A percentile compares a stretch with the other conserved stretches of the same genome.
Conservation (phyloP, 495 filamentous ascomycete genomes). For the Tricharina praecox region DNA sequence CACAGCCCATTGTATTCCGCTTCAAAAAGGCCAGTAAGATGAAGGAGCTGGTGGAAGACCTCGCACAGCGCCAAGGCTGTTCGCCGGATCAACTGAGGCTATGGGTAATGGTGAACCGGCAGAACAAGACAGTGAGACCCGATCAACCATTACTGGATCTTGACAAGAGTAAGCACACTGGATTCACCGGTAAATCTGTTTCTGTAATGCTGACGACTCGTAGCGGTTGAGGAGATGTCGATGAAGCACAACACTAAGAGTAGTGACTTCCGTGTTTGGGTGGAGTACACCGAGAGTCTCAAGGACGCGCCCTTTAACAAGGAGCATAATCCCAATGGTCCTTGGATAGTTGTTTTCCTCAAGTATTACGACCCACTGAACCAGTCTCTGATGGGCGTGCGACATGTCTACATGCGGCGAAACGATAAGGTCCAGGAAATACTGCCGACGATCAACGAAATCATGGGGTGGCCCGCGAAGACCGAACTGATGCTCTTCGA, state of each 20-base stretch:
- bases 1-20: conserved; percentile 48
- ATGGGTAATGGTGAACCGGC: conserved; percentile 96
- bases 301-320: background rate
- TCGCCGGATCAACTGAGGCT: conserved; percentile 48
- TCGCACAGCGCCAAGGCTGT: conserved; percentile 44
- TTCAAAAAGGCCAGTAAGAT: conserved; percentile 57
- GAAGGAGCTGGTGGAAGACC: conserved; percentile 46
- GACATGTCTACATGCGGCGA: conserved; percentile 70
- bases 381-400: conserved; percentile 58
- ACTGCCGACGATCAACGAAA: conserved; percentile 54
- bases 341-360: conserved; percentile 67
- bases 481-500: conserved; percentile 21
- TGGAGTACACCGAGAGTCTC: conserved; percentile 40
- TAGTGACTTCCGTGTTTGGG: conserved; percentile 66
- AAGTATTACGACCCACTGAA: conserved; percentile 72
- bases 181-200: background rate
- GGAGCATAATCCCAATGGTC: conserved; percentile 26
- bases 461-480: conserved; percentile 55
- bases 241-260: conserved; percentile 50
- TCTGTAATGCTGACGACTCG: background rate
- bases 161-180: conserved; percentile 37
- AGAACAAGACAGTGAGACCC: conserved; percentile 89
- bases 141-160: conserved; percentile 66
- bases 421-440: conserved; percentile 67
- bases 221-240: background rate